These are phyloP conservation scores for Chaetoceros tenuissimus DNA, from an alignment of 108 stramenopile species.

Conservation along the genomic window DNA sequence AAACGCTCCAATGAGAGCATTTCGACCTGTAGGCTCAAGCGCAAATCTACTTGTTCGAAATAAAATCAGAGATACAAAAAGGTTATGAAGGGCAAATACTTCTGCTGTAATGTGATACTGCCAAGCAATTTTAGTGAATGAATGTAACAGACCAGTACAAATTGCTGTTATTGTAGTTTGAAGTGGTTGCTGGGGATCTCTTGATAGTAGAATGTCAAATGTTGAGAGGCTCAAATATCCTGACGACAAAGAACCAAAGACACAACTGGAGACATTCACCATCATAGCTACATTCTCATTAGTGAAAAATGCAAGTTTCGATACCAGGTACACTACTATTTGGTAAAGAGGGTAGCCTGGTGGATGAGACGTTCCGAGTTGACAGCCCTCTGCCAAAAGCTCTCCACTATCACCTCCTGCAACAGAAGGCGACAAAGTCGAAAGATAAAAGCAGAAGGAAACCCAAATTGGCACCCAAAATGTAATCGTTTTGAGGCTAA, in stretches of 20 bases:
- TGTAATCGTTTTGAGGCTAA: too few relatives aligned
- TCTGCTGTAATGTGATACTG: conserved; percentile 71
- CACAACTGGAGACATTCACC: conserved; percentile 7
- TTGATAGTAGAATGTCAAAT: background rate
- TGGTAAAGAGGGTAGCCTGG: conserved; percentile 72
- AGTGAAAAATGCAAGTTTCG: conserved; percentile 2
- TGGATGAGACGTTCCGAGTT: conserved; percentile 66
- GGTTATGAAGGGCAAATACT: conserved; percentile 83
- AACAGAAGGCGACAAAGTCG: conserved; percentile 37
- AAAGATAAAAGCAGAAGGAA: conserved; percentile 26
- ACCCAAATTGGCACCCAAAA: conserved; percentile 15
- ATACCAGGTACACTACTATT: conserved; percentile 27
- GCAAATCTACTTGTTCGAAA: conserved; percentile 15
- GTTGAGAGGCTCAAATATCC: conserved; percentile 10
- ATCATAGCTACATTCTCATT: background rate
- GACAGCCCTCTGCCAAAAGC: conserved; percentile 70
- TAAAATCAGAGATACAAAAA: conserved; percentile 36
- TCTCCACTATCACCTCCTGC: conserved; percentile 69
- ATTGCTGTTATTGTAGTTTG: conserved; percentile 12
- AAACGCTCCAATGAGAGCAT: conserved; percentile 33
- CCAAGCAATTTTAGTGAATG: conserved; percentile 70
- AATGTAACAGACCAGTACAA: conserved; percentile 19
- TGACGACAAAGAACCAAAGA: conserved; percentile 8
- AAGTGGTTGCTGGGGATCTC: background rate
- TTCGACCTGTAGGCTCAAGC: background rate